Conservation (phyloP, 1,139 yeast species). For the Suhomyces panamericanus region DNA sequence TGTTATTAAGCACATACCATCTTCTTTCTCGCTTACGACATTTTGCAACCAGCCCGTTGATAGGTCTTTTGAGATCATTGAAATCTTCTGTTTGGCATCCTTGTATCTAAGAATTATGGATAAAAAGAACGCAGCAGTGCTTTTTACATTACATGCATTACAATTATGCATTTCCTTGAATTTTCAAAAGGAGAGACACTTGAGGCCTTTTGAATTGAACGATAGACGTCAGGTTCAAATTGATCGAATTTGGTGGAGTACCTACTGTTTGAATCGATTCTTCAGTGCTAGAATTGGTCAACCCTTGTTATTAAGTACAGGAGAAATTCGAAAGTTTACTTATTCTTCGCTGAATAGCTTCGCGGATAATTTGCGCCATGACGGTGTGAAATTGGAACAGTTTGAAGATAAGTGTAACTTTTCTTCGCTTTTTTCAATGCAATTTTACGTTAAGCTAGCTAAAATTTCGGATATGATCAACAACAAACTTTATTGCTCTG, state of each 20-base stretch:
- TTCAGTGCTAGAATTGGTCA: slow-evolving; percentile 28
- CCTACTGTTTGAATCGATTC: slow-evolving; percentile 31
- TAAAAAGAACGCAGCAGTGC: slow-evolving; percentile 29
- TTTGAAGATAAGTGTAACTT: slow-evolving; percentile 15
- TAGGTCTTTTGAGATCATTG: slow-evolving; percentile 25
- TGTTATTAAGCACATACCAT: slow-evolving; percentile 25
- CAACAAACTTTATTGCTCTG: slow-evolving; percentile 22
- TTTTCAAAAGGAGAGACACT: slow-evolving; percentile 21
- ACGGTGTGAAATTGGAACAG: no score
- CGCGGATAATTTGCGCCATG: background rate
- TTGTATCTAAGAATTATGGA: slow-evolving; percentile 29
- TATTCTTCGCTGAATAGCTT: no score
- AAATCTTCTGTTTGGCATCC: slow-evolving; percentile 27
- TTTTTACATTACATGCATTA: slow-evolving; percentile 26
- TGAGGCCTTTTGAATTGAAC: slow-evolving; percentile 7
- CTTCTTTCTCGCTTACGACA: slow-evolving; percentile 19
- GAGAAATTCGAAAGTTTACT: slow-evolving; percentile 8
- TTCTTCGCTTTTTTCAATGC: slow-evolving; percentile 19
- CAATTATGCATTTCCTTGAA: slow-evolving; percentile 31
- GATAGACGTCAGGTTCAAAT: slow-evolving; percentile 2
- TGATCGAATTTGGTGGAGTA: slow-evolving; percentile 27
- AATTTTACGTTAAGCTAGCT: slow-evolving; percentile 27
- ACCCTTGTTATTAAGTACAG: slow-evolving; percentile 24
- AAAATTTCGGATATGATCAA: slow-evolving; percentile 27
- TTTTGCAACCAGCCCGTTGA: slow-evolving; percentile 15